Conservation (phyloP, 2,329 filamentous ascomycete species). For the Phoma sp. region DNA sequence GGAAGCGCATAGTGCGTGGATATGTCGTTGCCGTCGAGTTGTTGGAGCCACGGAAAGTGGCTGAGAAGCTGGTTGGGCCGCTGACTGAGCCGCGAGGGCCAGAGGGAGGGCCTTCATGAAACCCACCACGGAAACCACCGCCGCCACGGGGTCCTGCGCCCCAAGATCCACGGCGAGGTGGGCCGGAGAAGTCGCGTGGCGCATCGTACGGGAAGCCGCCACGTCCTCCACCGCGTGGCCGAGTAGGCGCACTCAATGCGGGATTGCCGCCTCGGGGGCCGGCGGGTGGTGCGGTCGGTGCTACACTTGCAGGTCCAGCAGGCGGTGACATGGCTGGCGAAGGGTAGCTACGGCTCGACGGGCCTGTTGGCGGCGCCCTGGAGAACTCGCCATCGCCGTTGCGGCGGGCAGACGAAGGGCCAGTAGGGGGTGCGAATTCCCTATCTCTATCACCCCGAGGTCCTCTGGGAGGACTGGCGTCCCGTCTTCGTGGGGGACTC, state of each 20-base stretch:
- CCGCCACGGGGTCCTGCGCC: slow-evolving; percentile 42
- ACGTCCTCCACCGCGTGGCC: slow-evolving; percentile 50
- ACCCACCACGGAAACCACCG: slow-evolving; percentile 30
- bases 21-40: slow-evolving; percentile 56
- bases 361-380: slow-evolving; percentile 50
- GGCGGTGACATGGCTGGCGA: slow-evolving; percentile 51
- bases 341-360: slow-evolving; percentile 45
- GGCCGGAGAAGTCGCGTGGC: slow-evolving; percentile 43
- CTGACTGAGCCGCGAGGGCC: slow-evolving; percentile 43
- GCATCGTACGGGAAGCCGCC: slow-evolving; percentile 52
- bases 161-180: slow-evolving; percentile 48
- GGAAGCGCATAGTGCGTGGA: slow-evolving; percentile 57
- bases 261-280: slow-evolving; percentile 47
- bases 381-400: slow-evolving; percentile 47
- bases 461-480: slow-evolving; percentile 45
- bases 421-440: slow-evolving; percentile 49
- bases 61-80: slow-evolving; percentile 41
- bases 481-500: slow-evolving; percentile 46
- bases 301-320: slow-evolving; percentile 44
- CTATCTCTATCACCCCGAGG: slow-evolving; percentile 45
- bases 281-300: slow-evolving; percentile 42
- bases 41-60: slow-evolving; percentile 52
- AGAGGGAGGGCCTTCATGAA: slow-evolving; percentile 39
- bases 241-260: slow-evolving; percentile 50
- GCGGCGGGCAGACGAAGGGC: slow-evolving; percentile 46